Evolutionary conservation across 306 rosid species (phyloP).

Genomic region (Lotus japonicus): DNA sequence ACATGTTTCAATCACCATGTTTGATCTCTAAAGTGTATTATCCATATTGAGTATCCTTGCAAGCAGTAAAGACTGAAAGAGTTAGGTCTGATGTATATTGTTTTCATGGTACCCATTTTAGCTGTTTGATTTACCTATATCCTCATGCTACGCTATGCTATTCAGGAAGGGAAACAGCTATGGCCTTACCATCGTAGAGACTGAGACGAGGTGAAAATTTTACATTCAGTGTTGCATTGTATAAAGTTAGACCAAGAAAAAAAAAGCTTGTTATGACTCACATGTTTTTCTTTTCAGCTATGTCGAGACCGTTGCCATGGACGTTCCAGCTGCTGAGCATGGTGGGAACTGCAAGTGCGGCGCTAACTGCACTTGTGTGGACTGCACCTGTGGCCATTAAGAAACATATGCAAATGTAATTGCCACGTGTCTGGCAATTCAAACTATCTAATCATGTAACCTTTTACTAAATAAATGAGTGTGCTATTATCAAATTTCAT

Average conservation of each 20-base stretch:
- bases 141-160: constrained; percentile 3
- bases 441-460: constrained; percentile 22
- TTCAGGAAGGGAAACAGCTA: constrained; percentile 76
- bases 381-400: constrained; percentile 61
- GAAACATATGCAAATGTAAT: not conserved
- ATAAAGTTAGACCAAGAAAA: not conserved
- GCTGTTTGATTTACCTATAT: no score
- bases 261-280: not conserved
- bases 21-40: not conserved
- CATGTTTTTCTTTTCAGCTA: constrained; percentile 32
- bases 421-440: constrained; percentile 17
- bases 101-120: not conserved
- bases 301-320: constrained; percentile 38
- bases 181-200: constrained; percentile 45
- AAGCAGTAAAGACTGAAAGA: no score
- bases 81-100: no score
- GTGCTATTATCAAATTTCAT: not conserved
- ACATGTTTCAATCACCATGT: not conserved
- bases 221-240: not conserved
- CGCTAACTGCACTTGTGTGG: not conserved
- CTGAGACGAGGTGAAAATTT: constrained; percentile 50
- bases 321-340: constrained; percentile 53
- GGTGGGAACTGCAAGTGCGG: constrained; percentile 79
- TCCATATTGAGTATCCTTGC: no score
- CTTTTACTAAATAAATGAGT: constrained; percentile 26